Conservation (phyloP, 495 filamentous ascomycete species). For the Talaromyces liani region DNA sequence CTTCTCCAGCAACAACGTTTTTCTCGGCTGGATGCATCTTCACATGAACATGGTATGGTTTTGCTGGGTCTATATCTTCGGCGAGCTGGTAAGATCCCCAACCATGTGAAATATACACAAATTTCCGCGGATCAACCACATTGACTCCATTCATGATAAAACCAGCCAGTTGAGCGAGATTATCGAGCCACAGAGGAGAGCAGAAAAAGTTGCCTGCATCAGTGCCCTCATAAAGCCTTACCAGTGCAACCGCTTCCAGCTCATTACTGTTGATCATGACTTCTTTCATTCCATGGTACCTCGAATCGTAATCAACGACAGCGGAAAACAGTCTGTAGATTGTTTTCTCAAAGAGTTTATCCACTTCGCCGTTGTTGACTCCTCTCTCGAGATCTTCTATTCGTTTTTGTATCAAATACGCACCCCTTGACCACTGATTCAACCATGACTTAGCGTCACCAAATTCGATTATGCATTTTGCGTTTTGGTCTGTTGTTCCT, state of each 20-base stretch:
- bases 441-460: slow-evolving; percentile 40
- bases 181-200: slow-evolving; percentile 31
- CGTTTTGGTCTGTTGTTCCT: slow-evolving; percentile 23
- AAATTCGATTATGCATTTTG: slow-evolving; percentile 45
- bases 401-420: slow-evolving; percentile 49
- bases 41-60: slow-evolving; percentile 29
- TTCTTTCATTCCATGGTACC: slow-evolving; percentile 63
- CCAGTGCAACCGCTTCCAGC: slow-evolving; percentile 61
- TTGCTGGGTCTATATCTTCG: not conserved
- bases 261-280: slow-evolving; percentile 64
- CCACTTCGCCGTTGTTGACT: slow-evolving; percentile 3
- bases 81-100: slow-evolving; percentile 32
- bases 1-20: slow-evolving; percentile 48
- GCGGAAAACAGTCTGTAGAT: slow-evolving; percentile 60
- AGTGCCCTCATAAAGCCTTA: slow-evolving; percentile 57
- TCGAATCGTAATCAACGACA: slow-evolving; percentile 52
- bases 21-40: slow-evolving; percentile 35
- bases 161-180: slow-evolving; percentile 38
- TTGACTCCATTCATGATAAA: slow-evolving; percentile 48
- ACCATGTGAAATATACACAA: slow-evolving; percentile 35
- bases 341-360: slow-evolving; percentile 44
- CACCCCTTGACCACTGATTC: slow-evolving; percentile 42
- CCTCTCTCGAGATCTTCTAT: slow-evolving; percentile 18
- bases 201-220: slow-evolving; percentile 53
- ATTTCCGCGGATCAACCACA: slow-evolving; percentile 30